Evolutionary conservation across 306 rosid species (phyloP).

Genomic region (Elaeagnus macrophylla): DNA sequence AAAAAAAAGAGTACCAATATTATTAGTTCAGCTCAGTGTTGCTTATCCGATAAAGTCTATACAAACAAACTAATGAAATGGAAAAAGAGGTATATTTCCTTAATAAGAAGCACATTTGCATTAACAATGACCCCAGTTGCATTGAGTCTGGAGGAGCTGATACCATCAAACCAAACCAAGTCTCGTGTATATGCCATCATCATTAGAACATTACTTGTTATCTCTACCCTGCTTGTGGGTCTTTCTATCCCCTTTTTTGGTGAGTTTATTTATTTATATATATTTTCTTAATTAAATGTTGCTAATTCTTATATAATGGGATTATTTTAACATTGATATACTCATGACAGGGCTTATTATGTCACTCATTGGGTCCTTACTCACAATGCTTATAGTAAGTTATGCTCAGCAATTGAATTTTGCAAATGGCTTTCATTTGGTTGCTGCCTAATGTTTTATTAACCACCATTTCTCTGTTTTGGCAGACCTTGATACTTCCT

Average conservation of each 20-base stretch:
- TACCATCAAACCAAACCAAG: conserved; percentile 65
- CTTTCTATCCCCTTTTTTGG: conserved; percentile 91
- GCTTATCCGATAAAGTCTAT: conserved; percentile 3
- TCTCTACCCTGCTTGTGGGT: conserved; percentile 72
- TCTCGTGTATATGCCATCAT: conserved; percentile 49
- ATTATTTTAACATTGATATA: not conserved
- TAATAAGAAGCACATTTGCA: conserved; percentile 72
- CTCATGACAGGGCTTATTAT: conserved; percentile 60
- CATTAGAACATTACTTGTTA: conserved; percentile 77
- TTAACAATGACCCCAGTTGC: conserved; percentile 95
- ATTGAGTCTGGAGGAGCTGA: conserved; percentile 91
- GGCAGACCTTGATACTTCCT: conserved; percentile 89
- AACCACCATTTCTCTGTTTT: conserved; percentile 1
- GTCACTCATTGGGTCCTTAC: conserved; percentile 88
- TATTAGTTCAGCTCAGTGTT: not conserved
- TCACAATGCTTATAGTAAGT: conserved; percentile 96
- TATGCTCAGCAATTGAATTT: conserved; percentile 2
- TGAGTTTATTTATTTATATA: conserved; percentile 30
- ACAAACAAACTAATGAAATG: not conserved
- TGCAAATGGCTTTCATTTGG: not conserved
- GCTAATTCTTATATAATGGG: not conserved
- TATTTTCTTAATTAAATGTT: too few species aligned
- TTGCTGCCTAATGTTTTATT: not conserved
- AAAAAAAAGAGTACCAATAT: too few species aligned
- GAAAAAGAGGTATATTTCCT: conserved; percentile 26